Evolutionary conservation across 1,284 basidiomycete genomes (phyloP).

Genomic region (Rhodotorula sp.): DNA sequence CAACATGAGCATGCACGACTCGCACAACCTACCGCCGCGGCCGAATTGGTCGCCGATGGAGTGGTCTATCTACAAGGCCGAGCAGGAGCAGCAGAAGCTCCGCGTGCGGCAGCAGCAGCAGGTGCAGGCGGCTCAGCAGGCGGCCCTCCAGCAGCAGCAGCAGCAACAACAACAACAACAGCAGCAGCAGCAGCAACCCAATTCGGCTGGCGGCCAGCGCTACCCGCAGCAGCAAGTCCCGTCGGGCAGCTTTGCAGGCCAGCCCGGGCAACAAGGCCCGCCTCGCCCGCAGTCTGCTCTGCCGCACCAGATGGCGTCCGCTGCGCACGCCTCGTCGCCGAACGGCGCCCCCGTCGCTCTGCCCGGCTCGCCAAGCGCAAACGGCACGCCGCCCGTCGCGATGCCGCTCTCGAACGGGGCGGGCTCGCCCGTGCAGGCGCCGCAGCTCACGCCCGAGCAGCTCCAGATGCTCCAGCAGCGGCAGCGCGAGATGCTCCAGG

Average conservation of each 20-base stretch:
- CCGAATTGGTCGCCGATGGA: conserved; percentile 42
- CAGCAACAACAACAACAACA: conserved; percentile 17
- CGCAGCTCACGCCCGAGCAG: conserved; percentile 30
- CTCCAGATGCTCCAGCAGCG: conserved; percentile 24
- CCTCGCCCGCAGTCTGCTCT: conserved; percentile 7
- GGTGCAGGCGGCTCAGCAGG: conserved; percentile 17
- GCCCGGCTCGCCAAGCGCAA: conserved; percentile 20
- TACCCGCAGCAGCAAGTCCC: conserved; percentile 10
- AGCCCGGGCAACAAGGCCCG: background rate
- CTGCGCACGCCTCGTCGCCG: conserved; percentile 15
- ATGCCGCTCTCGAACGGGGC: conserved; percentile 8
- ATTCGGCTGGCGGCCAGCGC: background rate
- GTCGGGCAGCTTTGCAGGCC: conserved; percentile 12
- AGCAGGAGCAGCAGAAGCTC: conserved; percentile 39
- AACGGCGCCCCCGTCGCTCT: conserved; percentile 10
- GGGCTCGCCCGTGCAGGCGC: background rate
- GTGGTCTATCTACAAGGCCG: conserved; percentile 38
- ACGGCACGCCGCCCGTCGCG: background rate
- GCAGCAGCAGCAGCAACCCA: conserved; percentile 20
- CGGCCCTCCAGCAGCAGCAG: conserved; percentile 12
- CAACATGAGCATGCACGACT: conserved; percentile 46
- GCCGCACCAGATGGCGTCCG: conserved; percentile 12
- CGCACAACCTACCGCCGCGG: conserved; percentile 44
- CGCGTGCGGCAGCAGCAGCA: conserved; percentile 35
- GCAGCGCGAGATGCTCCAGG: conserved; percentile 16